These are phyloP conservation scores for Claviceps lovelessii DNA, from an alignment of 2,329 filamentous ascomycete species.

Conservation along the genomic window DNA sequence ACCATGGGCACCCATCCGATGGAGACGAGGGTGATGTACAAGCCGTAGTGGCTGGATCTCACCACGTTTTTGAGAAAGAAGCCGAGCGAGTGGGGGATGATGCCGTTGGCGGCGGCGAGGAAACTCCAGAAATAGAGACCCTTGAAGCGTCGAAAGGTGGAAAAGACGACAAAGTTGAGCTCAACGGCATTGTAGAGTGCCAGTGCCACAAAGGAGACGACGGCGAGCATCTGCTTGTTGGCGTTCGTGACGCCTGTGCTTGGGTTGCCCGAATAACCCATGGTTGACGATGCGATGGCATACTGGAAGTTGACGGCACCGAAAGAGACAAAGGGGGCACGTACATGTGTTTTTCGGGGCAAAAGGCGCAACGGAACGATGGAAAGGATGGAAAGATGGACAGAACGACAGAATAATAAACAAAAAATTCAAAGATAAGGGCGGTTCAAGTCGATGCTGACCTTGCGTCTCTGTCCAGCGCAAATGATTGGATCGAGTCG, in stretches of 20 bases:
- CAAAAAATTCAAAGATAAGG: no score
- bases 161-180: constrained; percentile 17
- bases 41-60: constrained; percentile 4
- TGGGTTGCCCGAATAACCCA: constrained; percentile 5
- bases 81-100: constrained; percentile 25
- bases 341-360: no score
- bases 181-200: constrained; percentile 19
- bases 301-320: neutral
- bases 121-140: constrained; percentile 27
- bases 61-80: constrained; percentile 29
- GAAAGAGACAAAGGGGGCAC: no score
- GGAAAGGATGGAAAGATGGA: no score
- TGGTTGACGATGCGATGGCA: neutral
- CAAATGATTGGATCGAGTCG: no score
- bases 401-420: no score
- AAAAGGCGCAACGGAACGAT: no score
- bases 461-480: no score
- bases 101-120: constrained; percentile 17
- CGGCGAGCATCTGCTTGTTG: neutral
- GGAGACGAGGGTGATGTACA: constrained; percentile 11
- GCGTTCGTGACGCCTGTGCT: neutral
- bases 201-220: constrained; percentile 4
- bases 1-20: constrained; percentile 31
- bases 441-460: no score
- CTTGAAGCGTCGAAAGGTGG: constrained; percentile 16